phyloP scores from a whole-genome alignment of 2,329 filamentous ascomycete genomes.

The Paracorniculantispora psalliotae region DNA sequence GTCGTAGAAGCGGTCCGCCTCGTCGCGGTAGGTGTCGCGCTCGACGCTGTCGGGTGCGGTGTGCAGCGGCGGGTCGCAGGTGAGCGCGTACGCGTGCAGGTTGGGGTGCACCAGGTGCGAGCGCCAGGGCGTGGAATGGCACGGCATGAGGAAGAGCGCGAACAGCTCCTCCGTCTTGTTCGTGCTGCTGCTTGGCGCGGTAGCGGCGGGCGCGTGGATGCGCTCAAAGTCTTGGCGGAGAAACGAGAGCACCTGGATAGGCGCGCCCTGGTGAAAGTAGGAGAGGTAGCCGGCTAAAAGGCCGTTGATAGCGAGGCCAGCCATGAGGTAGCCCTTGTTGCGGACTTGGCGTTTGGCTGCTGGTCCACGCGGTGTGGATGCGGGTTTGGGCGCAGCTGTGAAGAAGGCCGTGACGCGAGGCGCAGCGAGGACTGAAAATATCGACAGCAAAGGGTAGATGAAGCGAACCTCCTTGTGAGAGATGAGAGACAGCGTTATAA shows the following conservation, averaged over 20 bases:
- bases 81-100: conserved; percentile 76
- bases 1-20: conserved; percentile 88
- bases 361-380: conserved; percentile 23
- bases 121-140: conserved; percentile 94
- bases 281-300: conserved; percentile 69
- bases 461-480: conserved; percentile 97
- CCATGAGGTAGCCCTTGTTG: conserved; percentile 51
- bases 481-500: conserved; percentile 66
- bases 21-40: conserved; percentile 70
- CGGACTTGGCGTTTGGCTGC: conserved; percentile 33
- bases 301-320: conserved; percentile 61
- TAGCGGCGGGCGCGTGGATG: conserved; percentile 37
- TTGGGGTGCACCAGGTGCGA: conserved; percentile 73
- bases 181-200: conserved; percentile 16
- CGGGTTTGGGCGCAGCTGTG: conserved; percentile 28
- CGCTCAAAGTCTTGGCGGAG: conserved; percentile 69
- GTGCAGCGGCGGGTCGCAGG: conserved; percentile 82
- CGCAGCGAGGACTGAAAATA: conserved; percentile 77
- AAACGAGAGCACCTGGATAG: conserved; percentile 67
- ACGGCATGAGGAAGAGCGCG: conserved; percentile 86
- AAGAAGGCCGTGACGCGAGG: conserved; percentile 64
- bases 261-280: conserved; percentile 73
- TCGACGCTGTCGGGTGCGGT: conserved; percentile 53
- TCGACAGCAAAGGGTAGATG: conserved; percentile 84
- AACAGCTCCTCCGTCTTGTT: conserved; percentile 48